phyloP scores from a whole-genome alignment of 208 protist species.

The Trypanosoma theileri region DNA sequence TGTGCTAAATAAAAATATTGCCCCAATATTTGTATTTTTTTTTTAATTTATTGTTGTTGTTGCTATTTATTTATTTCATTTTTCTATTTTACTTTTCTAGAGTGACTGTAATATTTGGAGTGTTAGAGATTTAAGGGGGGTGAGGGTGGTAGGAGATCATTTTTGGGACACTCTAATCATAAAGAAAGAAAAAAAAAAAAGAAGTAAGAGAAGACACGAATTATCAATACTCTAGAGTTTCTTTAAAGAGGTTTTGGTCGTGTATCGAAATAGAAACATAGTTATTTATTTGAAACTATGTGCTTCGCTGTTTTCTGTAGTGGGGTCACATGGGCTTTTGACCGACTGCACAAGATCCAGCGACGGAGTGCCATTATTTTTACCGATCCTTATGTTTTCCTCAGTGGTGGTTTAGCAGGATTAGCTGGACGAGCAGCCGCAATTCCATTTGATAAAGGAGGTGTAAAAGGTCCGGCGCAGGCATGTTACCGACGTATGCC shows the following conservation, averaged over 20 bases:
- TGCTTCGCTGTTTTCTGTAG: conserved; percentile 26
- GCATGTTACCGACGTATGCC: conserved; percentile 67
- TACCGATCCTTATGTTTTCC: conserved; percentile 75
- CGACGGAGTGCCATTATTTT: conserved; percentile 55
- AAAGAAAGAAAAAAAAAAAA: too few species aligned
- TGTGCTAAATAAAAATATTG: too few species aligned
- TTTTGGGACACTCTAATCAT: too few species aligned
- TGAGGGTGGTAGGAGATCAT: too few species aligned
- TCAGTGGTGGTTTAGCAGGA: conserved; percentile 74
- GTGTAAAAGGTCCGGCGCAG: conserved; percentile 70
- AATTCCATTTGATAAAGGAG: conserved; percentile 71
- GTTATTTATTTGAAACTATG: conserved; percentile 6
- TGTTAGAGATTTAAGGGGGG: too few species aligned
- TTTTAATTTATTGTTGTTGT: too few species aligned
- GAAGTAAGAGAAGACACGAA: too few species aligned
- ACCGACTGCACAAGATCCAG: conserved; percentile 60
- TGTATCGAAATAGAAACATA: background rate
- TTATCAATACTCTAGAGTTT: too few species aligned
- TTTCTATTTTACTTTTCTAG: too few species aligned
- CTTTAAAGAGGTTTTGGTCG: background rate
- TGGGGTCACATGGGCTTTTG: conserved; percentile 32
- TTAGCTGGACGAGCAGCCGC: conserved; percentile 54
- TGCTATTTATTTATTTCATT: too few species aligned
- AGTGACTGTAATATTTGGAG: too few species aligned
- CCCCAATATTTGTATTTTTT: too few species aligned